Evolutionary conservation across 1,139 yeast species (phyloP), one percentile per base, ranked within the genome.

Genomic region (Scheffersomyces quercinus): DNA sequence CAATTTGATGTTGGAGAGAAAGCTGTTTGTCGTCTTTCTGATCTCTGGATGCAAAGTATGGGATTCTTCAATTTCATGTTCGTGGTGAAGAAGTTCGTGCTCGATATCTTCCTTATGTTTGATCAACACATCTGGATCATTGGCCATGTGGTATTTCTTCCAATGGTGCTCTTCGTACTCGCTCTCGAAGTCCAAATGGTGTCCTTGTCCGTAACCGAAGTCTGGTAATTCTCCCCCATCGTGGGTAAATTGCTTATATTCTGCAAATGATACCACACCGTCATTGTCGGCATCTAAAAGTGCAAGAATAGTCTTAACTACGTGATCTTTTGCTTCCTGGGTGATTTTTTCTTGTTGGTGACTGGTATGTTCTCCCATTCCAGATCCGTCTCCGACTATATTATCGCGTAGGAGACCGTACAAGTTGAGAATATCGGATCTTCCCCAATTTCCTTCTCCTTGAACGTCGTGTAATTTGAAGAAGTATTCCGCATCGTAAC

Each of bases 141-240:
- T 68, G 49, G 87, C 82, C 41, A 83, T 79, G 64, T 93, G 98
- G 62, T 79, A 88, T 63, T 89, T 73, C 50, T 83, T 81, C 97
- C 98, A 93, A 64, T 93, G 98, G 62, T 93, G 98, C 48, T 88
- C 83, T 56, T 91, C 97, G 59, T 90, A 91, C 60, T 91, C 98
- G 52, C 81, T 79, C 64, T 93, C 99, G 58, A 90, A 93, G 66
- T 89, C 97, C 40, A 91, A 85, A 66, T 91, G 98, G 60, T 91
- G 98, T 13, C 99, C 98, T n/a, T 88, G 93, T 15, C 97, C 98
- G 49, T 85, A 83, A 7, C 97, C 96, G 61, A 90, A 82, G 63
- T 93, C 98, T 1, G 98, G 98, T 58, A 93, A 77, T 50, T 79
- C 80, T 2, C 87, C 85, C 5, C 95, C 95, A 7, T 64, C 65